Evolutionary conservation across 257 asterid species (phyloP), one percentile per base, ranked within the genome.

Genomic region (Schizonepeta tenuifolia): DNA sequence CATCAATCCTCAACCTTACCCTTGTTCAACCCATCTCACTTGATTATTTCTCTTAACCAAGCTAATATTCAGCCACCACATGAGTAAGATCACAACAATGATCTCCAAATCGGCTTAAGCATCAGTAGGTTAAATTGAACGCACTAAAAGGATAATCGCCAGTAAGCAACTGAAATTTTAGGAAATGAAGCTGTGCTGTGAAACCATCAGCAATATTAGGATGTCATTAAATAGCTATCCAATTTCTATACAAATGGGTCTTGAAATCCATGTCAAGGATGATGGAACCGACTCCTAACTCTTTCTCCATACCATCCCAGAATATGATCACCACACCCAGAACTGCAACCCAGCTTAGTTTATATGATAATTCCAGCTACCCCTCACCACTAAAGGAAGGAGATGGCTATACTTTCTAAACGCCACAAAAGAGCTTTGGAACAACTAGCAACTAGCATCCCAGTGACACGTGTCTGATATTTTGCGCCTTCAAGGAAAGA

Each of bases 61-160:
- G 71, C 64, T 41, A 43, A 57, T 68, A n/a, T 40, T 62, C 69
- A 64, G 70, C 59, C 76, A 64, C 71, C 72, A 65, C 49, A 64
- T 75, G 69, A 67, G 75, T 67, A 63, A 74, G 70, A 66, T 50
- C 63, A 74, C 74, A 71, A 63, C 53, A 70, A 51, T 67, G 64
- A 68, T 77, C 44, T 59, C 50, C 61, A 63, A 57, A 65, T 70
- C 56, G 63, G 78, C 81, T 75, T 81, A 78, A 44, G 75, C 70
- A 67, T 80, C 70, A 70, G 79, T 63, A 66, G 43, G 64, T n/a
- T 67, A 63, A 44, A 65, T 51, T 33, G 75, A 73, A 63, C 51
- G 69, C 72, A 70, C 78, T 65, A 67, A 33, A 51, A 64, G 58
- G 56, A 76, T 51, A 63, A 71, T 38, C 44, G 69, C 68, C 70